phyloP scores from a whole-genome alignment of 1,139 yeast genomes.

The Yamadazyma taylorii region DNA sequence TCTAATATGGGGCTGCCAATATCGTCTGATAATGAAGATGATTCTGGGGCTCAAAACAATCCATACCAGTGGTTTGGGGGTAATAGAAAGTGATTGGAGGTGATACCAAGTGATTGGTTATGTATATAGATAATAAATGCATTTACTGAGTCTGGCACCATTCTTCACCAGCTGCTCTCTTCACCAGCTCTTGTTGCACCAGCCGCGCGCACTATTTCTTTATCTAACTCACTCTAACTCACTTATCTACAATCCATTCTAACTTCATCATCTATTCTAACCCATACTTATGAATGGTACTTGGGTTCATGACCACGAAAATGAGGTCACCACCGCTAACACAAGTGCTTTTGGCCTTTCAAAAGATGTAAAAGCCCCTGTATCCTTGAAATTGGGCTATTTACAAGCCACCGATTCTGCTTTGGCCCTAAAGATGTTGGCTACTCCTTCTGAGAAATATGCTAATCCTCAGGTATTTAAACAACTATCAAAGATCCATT shows the following conservation, averaged over 20 bases:
- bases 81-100: constrained; percentile 18
- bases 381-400: constrained; percentile 36
- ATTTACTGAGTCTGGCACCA: too few relatives aligned
- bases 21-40: constrained; percentile 21
- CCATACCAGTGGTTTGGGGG: constrained; percentile 40
- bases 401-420: constrained; percentile 27
- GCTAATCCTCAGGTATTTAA: constrained; percentile 53
- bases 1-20: constrained; percentile 15
- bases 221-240: not conserved
- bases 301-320: too few relatives aligned
- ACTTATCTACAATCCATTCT: too few relatives aligned
- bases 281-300: not conserved
- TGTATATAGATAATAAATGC: too few relatives aligned
- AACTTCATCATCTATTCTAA: not conserved
- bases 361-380: constrained; percentile 63
- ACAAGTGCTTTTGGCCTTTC: constrained; percentile 73
- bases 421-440: constrained; percentile 26
- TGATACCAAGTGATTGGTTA: not conserved
- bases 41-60: constrained; percentile 10
- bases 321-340: constrained; percentile 16
- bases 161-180: too few relatives aligned
- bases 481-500: constrained; percentile 49
- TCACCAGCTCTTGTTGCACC: too few relatives aligned
- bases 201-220: not conserved
- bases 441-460: constrained; percentile 55